Evolutionary conservation across 2,329 filamentous ascomycete genomes (phyloP).

Genomic region (Penicillium sp.): DNA sequence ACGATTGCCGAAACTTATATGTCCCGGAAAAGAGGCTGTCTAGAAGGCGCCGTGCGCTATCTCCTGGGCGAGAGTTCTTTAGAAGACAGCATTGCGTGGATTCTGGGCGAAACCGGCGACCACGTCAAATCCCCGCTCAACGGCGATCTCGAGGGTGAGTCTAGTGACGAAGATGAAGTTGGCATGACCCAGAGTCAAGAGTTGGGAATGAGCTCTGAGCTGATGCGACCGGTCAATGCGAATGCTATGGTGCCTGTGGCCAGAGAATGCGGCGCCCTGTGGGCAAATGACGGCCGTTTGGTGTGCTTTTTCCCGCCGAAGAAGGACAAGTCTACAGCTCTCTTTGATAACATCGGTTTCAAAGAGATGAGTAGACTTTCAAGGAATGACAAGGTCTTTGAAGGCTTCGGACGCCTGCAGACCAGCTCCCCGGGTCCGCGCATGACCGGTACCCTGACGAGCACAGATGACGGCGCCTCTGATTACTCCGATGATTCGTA

Average conservation of each 20-base stretch:
- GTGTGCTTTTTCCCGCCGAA: constrained; percentile 56
- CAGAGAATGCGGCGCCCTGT: constrained; percentile 55
- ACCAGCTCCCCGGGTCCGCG: constrained; percentile 48
- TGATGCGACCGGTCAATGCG: constrained; percentile 53
- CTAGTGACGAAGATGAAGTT: constrained; percentile 72
- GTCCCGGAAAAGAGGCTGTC: constrained; percentile 50
- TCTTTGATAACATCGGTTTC: constrained; percentile 47
- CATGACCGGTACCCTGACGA: constrained; percentile 38
- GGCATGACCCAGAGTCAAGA: constrained; percentile 42
- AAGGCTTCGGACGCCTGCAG: constrained; percentile 59
- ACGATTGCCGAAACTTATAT: constrained; percentile 54
- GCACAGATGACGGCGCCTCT: constrained; percentile 43
- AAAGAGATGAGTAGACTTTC: constrained; percentile 48
- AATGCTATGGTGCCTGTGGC: constrained; percentile 62
- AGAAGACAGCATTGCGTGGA: constrained; percentile 53
- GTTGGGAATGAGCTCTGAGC: constrained; percentile 48
- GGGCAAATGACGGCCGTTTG: constrained; percentile 55
- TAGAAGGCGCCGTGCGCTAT: constrained; percentile 60
- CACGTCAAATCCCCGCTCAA: constrained; percentile 43
- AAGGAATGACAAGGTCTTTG: constrained; percentile 54
- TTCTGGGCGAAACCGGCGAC: constrained; percentile 55
- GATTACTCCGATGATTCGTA: constrained; percentile 51
- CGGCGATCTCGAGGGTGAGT: constrained; percentile 58
- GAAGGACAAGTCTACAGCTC: constrained; percentile 47
- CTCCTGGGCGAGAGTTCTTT: constrained; percentile 56